These are phyloP conservation scores for Fagopyrum tataricum DNA, from an alignment of 148 eudicot genomes.

Conservation along the genomic window DNA sequence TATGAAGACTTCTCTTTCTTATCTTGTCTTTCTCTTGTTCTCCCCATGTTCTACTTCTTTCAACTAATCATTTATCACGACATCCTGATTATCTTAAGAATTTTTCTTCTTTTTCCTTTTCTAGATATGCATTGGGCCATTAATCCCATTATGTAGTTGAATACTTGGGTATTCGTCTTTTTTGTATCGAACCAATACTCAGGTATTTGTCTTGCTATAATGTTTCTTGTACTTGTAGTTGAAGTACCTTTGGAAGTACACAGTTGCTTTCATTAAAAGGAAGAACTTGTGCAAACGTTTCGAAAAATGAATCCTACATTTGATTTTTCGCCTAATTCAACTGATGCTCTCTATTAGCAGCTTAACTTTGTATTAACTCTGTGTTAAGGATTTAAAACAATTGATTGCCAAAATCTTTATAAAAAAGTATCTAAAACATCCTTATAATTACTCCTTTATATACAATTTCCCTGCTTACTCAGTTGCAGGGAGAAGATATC, in stretches of 20 bases:
- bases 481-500: too few relatives aligned
- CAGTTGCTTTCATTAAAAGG: background rate
- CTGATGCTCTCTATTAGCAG: background rate
- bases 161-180: background rate
- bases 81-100: background rate
- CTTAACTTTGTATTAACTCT: too few relatives aligned
- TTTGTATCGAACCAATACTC: background rate
- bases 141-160: conserved; percentile 1
- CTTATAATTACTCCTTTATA: too few relatives aligned
- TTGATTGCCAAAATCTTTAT: background rate
- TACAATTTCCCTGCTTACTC: too few relatives aligned
- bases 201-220: background rate
- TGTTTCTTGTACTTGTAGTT: background rate
- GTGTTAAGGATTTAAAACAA: background rate
- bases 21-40: background rate
- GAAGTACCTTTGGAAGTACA: background rate
- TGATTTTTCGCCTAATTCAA: background rate
- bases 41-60: background rate
- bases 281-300: background rate
- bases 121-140: background rate
- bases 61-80: background rate
- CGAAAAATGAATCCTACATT: background rate
- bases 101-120: background rate
- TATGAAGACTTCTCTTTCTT: conserved; percentile 7
- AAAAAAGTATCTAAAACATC: too few relatives aligned